A percentile compares a stretch with the other conserved stretches of the same genome.
Evolutionary conservation across 2,329 filamentous ascomycete species (phyloP).

Genomic region (Beauveria brongniartii): DNA sequence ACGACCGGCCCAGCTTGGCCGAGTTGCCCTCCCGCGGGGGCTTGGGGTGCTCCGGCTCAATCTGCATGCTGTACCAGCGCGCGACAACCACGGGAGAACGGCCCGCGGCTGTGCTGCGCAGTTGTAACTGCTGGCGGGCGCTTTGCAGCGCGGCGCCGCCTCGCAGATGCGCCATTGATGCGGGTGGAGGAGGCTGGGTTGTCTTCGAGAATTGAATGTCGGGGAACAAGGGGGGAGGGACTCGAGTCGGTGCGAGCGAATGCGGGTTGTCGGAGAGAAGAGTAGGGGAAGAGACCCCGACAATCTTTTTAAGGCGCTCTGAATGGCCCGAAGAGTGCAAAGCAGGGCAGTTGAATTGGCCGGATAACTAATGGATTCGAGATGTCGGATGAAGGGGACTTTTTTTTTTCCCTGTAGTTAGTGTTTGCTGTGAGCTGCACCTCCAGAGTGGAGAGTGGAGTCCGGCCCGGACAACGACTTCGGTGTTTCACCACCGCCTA

Average conservation of each 20-base stretch:
- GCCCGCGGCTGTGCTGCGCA: constrained; percentile 3
- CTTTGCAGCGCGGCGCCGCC: constrained; percentile 24
- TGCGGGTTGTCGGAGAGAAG: neutral
- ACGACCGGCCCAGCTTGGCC: constrained; percentile 33
- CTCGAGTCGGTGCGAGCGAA: neutral
- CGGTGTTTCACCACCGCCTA: constrained; percentile 4
- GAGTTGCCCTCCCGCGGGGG: constrained; percentile 27
- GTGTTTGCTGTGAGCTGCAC: neutral
- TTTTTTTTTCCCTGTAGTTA: neutral
- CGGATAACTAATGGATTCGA: neutral
- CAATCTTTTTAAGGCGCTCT: neutral
- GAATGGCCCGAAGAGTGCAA: neutral
- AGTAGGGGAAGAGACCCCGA: neutral
- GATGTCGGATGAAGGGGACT: constrained; percentile 3
- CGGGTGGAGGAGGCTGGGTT: neutral
- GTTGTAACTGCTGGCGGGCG: constrained; percentile 11
- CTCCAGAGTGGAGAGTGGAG: neutral
- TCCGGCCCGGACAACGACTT: neutral
- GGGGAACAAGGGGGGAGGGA: no score
- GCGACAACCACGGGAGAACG: constrained; percentile 5
- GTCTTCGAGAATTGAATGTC: neutral
- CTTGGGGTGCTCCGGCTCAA: constrained; percentile 28
- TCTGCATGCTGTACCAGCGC: constrained; percentile 28
- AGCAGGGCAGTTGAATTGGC: neutral
- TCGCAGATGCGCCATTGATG: constrained; percentile 26